Conservation (phyloP, 352 stramenopile genomes). For the Globisporangium viniferum region DNA sequence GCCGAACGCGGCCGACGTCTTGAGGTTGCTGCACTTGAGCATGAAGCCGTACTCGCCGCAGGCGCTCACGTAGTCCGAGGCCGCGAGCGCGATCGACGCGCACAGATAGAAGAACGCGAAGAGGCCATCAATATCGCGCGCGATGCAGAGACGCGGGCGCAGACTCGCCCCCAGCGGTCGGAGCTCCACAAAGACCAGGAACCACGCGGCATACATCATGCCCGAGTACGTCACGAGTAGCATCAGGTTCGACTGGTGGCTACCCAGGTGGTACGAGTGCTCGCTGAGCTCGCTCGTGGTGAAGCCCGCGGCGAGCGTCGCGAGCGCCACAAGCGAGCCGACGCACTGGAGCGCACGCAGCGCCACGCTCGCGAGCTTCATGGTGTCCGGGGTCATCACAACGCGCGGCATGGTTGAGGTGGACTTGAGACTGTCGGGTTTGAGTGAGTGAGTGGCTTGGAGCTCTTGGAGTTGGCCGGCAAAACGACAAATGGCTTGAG, state of each 20-base stretch:
- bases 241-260: conserved; percentile 21
- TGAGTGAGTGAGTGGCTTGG: neutral
- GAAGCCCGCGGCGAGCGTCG: conserved; percentile 11
- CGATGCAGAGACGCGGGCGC: conserved; percentile 25
- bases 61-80: conserved; percentile 28
- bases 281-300: conserved; percentile 7
- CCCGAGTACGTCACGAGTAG: conserved; percentile 26
- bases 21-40: conserved; percentile 42
- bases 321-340: conserved; percentile 26
- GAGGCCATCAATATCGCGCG: conserved; percentile 25
- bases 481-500: neutral
- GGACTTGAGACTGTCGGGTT: neutral
- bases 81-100: conserved; percentile 23
- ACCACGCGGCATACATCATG: conserved; percentile 25
- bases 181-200: conserved; percentile 30
- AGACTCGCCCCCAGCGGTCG: conserved; percentile 22
- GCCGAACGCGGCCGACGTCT: conserved; percentile 29
- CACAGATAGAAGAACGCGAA: conserved; percentile 27
- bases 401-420: neutral
- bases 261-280: conserved; percentile 13
- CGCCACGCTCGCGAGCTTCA: conserved; percentile 22
- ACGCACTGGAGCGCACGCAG: conserved; percentile 30
- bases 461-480: neutral
- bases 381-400: conserved; percentile 25
- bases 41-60: conserved; percentile 29